Evolutionary conservation across 805 yeast species (phyloP).

Genomic region (Candida taoyuanica): DNA sequence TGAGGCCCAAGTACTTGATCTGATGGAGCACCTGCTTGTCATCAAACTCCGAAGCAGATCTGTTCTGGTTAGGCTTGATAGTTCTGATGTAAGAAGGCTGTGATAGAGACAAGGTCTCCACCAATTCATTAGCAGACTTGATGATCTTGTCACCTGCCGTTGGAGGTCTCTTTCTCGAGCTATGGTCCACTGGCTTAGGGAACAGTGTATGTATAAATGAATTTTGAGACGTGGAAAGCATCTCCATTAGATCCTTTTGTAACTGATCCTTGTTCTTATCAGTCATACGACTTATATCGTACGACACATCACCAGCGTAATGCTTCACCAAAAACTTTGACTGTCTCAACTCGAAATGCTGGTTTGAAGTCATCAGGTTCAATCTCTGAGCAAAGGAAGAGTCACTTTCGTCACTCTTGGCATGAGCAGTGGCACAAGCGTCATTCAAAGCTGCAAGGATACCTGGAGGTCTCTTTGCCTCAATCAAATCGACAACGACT

Average conservation of each 20-base stretch:
- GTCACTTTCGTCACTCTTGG: slow-evolving; percentile 94
- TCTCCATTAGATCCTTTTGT: slow-evolving; percentile 79
- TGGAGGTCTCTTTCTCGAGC: slow-evolving; percentile 79
- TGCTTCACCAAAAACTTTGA: slow-evolving; percentile 88
- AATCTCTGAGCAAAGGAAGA: slow-evolving; percentile 92
- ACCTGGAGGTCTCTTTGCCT: slow-evolving; percentile 92
- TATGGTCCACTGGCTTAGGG: slow-evolving; percentile 62
- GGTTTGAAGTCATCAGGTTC: slow-evolving; percentile 74
- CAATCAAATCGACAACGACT: slow-evolving; percentile 95
- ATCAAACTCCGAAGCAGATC: slow-evolving; percentile 86
- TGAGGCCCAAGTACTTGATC: slow-evolving; percentile 90
- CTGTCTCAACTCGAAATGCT: slow-evolving; percentile 85
- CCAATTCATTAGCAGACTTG: slow-evolving; percentile 82
- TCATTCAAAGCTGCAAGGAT: slow-evolving; percentile 94
- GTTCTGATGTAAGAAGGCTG: slow-evolving; percentile 96
- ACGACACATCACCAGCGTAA: slow-evolving; percentile 97
- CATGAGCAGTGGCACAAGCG: slow-evolving; percentile 97
- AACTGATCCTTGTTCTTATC: slow-evolving; percentile 95
- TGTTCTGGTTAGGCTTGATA: slow-evolving; percentile 92
- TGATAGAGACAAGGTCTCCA: slow-evolving; percentile 84
- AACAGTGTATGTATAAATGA: slow-evolving; percentile 54
- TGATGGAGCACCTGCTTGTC: slow-evolving; percentile 89
- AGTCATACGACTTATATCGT: slow-evolving; percentile 85
- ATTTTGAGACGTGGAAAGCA: slow-evolving; percentile 69
- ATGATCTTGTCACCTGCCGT: slow-evolving; percentile 96